Base-by-base conservation (phyloP, 257 asterid species). In the Rhazya stricta region DNA sequence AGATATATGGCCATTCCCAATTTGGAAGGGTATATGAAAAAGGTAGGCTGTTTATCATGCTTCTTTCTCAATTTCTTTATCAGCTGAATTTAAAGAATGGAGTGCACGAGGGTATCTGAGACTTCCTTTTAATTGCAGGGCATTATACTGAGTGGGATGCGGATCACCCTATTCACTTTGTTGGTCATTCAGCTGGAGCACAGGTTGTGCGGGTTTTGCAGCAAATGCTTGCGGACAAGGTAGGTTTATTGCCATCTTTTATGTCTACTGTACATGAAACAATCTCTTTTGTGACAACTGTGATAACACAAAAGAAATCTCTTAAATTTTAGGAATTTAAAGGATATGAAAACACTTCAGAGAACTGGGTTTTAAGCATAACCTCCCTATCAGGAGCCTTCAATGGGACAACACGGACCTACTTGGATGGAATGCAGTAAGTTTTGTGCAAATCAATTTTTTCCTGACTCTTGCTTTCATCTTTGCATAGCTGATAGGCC, bases 221-320 rank as follows among this genome's bases (percentile, higher is more conserved):
- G 82, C 97, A 92, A 88, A 92, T 92, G 99, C 98, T 95, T n/a
- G 98, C 93, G 27, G 97, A 89, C 77, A 92, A 88, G 96, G 99
- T 88, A 25, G 66, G 67, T 57, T 25, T 70, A 32, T 29, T 71
- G 61, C 51, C 53, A 4, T 75, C 50, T 54, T 27, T 66, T 23
- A 66, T 37, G 32, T 21, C 6, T 36, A 37, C n/a, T 37, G 30
- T 66, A 66, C 30, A 21, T 4, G 7, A 36, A 65, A 21, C 45
- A 65, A 36, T 65, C 45, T 65, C 21, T 37, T 34, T 7, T 19
- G 46, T 65, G 25, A 25, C 37, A 66, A 66, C 72, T 70, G 66
- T 70, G 41, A 67, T 77, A 74, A 72, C 15, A 6, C 6, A 68
- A 21, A 46, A 19, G 54, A 67, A 8, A 71, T 34, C 4, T 29